Conservation (phyloP, 352 stramenopile genomes). For the Blastocystis sp. region DNA sequence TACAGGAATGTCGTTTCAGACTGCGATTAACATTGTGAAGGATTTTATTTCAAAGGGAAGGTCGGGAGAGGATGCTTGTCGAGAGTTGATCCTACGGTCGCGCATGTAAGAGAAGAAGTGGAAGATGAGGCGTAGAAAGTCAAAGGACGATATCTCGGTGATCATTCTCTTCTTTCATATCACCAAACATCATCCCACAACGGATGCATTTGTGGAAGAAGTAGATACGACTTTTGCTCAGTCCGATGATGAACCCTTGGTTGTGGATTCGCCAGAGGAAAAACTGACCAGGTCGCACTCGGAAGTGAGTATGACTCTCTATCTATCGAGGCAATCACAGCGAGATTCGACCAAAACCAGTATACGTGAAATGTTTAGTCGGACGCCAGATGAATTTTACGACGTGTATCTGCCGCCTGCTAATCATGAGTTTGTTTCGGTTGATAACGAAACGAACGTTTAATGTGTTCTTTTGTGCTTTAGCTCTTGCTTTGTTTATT, state of each 20-base stretch:
- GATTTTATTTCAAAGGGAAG: background rate
- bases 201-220: background rate
- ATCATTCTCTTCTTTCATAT: constrained; percentile 61
- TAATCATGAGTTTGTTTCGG: background rate
- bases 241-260: background rate
- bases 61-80: constrained; percentile 28
- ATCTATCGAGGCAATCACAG: background rate
- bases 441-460: background rate
- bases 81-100: background rate
- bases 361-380: background rate
- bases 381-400: background rate
- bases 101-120: background rate
- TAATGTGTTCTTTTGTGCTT: no score
- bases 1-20: constrained; percentile 22
- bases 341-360: background rate
- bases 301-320: background rate
- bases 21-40: constrained; percentile 48
- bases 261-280: background rate
- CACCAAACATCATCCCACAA: background rate
- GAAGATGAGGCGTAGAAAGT: background rate
- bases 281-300: background rate
- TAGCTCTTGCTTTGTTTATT: no score
- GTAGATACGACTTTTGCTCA: background rate
- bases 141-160: constrained; percentile 54
- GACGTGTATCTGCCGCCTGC: background rate